phyloP scores from a whole-genome alignment of 306 rosid species.

The Cyclanthera cordifolia region DNA sequence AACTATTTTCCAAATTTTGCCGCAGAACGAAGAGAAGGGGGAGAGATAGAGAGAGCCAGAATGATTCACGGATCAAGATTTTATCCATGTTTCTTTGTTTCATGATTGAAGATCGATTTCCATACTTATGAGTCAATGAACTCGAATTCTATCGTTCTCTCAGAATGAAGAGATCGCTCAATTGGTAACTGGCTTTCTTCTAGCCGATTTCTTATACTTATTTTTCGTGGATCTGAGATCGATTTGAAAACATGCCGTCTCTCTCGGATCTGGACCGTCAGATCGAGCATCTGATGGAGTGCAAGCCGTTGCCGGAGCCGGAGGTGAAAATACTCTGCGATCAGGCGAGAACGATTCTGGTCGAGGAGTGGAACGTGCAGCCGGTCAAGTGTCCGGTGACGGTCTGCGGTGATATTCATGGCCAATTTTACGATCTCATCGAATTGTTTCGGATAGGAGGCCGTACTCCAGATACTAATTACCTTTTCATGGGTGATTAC shows the following conservation, averaged over 20 bases:
- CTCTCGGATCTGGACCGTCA: slow-evolving; percentile 98
- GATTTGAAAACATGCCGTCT: slow-evolving; percentile 63
- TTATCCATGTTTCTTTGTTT: slow-evolving; percentile 21
- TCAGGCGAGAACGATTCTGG: slow-evolving; percentile 86
- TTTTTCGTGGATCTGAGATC: slow-evolving; percentile 42
- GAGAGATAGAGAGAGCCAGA: slow-evolving; percentile 5
- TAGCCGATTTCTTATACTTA: slow-evolving; percentile 8
- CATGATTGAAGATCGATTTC: slow-evolving; percentile 23
- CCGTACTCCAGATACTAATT: slow-evolving; percentile 83
- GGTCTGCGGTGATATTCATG: slow-evolving; percentile 91
- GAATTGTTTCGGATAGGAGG: slow-evolving; percentile 98
- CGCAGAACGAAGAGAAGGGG: slow-evolving; percentile 13
- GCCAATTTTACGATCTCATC: slow-evolving; percentile 94
- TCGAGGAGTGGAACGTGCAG: slow-evolving; percentile 96
- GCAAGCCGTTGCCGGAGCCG: slow-evolving; percentile 82
- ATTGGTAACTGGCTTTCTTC: slow-evolving; percentile 15
- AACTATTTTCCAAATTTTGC: slow-evolving; percentile 10
- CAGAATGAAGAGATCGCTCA: slow-evolving; percentile 14
- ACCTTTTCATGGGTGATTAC: slow-evolving; percentile 95
- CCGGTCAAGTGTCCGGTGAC: slow-evolving; percentile 98
- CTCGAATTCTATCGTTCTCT: not conserved
- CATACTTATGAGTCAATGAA: slow-evolving; percentile 15
- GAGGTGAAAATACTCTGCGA: slow-evolving; percentile 90
- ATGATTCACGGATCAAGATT: slow-evolving; percentile 27
- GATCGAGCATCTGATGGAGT: slow-evolving; percentile 96